A percentile compares a stretch with the other conserved stretches of the same genome.
Evolutionary conservation across 78 protist genomes (phyloP).

Genomic region (Tieghemostelium lacteum): DNA sequence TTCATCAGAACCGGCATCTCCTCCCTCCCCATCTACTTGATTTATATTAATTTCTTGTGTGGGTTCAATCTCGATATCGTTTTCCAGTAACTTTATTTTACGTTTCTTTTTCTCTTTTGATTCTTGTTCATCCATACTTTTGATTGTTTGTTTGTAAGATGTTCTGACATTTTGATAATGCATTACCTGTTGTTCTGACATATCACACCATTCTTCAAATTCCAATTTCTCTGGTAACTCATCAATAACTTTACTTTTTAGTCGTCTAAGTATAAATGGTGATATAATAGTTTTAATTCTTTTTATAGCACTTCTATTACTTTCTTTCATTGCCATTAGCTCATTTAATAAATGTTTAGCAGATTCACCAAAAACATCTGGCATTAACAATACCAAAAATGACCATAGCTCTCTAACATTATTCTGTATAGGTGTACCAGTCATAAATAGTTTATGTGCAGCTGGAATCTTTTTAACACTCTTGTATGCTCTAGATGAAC

Average conservation of each 20-base stretch:
- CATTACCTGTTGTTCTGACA: too few species aligned
- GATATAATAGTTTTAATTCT: constrained; percentile 90
- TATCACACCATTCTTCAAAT: constrained; percentile 84
- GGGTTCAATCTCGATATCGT: too few species aligned
- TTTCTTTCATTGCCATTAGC: too few species aligned
- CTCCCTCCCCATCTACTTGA: too few species aligned
- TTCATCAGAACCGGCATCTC: too few species aligned
- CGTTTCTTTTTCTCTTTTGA: too few species aligned
- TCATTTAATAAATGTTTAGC: constrained; percentile 93
- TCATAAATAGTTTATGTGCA: constrained; percentile 65
- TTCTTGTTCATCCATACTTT: too few species aligned
- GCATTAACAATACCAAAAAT: constrained; percentile 97
- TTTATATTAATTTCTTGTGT: too few species aligned
- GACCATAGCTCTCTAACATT: constrained; percentile 98
- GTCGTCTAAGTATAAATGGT: constrained; percentile 96
- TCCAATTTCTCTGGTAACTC: constrained; percentile 89
- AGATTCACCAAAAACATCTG: constrained; percentile 89
- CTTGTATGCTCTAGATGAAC: constrained; percentile 90
- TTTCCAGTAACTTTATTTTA: too few species aligned
- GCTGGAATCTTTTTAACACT: constrained; percentile 86
- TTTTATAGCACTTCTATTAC: constrained; percentile 28
- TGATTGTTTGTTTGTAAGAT: too few species aligned
- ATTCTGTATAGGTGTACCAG: constrained; percentile 99
- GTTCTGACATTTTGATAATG: too few species aligned
- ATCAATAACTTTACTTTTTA: constrained; percentile 95